A percentile compares a stretch with the other conserved stretches of the same genome.
Conservation (phyloP, 257 asterid species). For the Craterostigma plantagineum region DNA sequence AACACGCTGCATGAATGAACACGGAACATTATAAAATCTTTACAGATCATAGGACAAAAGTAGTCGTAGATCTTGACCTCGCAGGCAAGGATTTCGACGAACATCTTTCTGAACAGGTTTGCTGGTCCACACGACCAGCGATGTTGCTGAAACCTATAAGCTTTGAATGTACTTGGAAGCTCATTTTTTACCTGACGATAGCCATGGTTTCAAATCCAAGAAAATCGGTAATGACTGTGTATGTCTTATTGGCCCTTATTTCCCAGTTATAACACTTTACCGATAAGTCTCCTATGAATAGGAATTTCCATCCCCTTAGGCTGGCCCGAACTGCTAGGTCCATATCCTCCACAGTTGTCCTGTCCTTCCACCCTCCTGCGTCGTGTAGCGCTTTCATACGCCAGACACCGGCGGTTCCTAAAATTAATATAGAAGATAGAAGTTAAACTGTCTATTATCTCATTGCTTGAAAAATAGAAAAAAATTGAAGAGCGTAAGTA, state of each 20-base stretch:
- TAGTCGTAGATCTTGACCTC: constrained; percentile 24
- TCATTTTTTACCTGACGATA: constrained; percentile 64
- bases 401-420: constrained; percentile 64
- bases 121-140: constrained; percentile 96
- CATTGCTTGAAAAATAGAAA: constrained; percentile 1
- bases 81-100: constrained; percentile 38
- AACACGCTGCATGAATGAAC: constrained; percentile 70
- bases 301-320: constrained; percentile 53
- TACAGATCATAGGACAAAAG: not conserved
- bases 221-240: no score
- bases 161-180: constrained; percentile 80
- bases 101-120: constrained; percentile 67
- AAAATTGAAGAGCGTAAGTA: constrained; percentile 5
- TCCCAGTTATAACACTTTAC: constrained; percentile 12
- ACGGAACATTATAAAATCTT: constrained; percentile 7
- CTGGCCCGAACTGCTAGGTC: constrained; percentile 52
- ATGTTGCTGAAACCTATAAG: constrained; percentile 75
- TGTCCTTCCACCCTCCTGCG: constrained; percentile 59
- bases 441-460: not conserved
- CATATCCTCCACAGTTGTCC: constrained; percentile 58
- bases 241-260: not conserved
- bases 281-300: constrained; percentile 28
- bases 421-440: constrained; percentile 1
- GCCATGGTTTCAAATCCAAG: not conserved
- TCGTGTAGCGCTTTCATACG: constrained; percentile 34